phyloP scores from a whole-genome alignment of 768 basidiomycete species.

The Suillus fuscotomentosus region DNA sequence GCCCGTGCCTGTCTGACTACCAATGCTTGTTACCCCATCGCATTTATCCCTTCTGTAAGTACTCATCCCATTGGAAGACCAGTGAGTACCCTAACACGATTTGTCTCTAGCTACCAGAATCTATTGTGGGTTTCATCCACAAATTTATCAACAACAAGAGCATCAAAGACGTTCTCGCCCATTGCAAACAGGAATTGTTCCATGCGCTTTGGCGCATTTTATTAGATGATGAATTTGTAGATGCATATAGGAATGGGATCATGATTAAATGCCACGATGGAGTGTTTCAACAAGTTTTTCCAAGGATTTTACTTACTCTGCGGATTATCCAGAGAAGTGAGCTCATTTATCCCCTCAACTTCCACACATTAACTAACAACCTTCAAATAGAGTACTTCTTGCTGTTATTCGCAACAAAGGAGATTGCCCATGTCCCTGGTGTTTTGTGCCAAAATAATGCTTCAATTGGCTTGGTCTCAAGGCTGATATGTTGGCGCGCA shows the following conservation, averaged over 20 bases:
- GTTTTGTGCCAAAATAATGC: conserved; percentile 14
- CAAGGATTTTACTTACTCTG: conserved; percentile 18
- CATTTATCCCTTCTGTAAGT: conserved; percentile 7
- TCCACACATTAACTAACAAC: neutral
- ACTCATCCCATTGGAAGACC: no score
- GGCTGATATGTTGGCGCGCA: conserved; percentile 10
- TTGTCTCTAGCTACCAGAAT: no score
- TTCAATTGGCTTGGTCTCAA: conserved; percentile 16
- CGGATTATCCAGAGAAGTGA: conserved; percentile 22
- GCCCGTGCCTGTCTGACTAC: conserved; percentile 11
- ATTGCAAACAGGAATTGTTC: conserved; percentile 17
- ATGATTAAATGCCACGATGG: conserved; percentile 14
- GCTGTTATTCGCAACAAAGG: conserved; percentile 25
- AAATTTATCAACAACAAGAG: neutral
- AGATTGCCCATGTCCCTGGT: conserved; percentile 26
- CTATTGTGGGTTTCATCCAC: no score
- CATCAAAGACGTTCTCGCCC: conserved; percentile 2
- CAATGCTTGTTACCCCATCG: conserved; percentile 6
- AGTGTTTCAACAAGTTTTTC: conserved; percentile 11
- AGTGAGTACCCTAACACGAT: no score
- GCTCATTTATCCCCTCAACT: neutral
- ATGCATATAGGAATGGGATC: conserved; percentile 15
- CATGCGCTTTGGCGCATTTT: conserved; percentile 11
- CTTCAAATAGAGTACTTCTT: conserved; percentile 19
- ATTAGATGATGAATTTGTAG: conserved; percentile 17